Conservation (phyloP, 148 eudicot genomes). For the Vaccinium corymbosum region DNA sequence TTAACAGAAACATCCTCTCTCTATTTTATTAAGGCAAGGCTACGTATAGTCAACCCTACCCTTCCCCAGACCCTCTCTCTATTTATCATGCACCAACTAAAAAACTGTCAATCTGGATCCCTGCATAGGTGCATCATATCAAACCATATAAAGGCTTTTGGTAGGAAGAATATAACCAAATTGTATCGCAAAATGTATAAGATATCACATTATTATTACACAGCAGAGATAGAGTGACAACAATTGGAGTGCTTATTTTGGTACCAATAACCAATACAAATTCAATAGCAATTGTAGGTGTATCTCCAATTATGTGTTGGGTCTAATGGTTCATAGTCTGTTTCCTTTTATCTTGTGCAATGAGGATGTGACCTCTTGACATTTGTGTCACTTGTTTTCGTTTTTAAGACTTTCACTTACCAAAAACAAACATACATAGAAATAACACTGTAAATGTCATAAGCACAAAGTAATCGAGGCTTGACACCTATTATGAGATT, state of each 20-base stretch:
- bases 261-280: background rate
- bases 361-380: background rate
- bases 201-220: no score
- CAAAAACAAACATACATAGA: background rate
- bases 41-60: no score
- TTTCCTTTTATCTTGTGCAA: background rate
- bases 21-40: no score
- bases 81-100: constrained; percentile 85
- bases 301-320: background rate
- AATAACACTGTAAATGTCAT: background rate
- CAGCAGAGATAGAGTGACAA: background rate
- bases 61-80: no score
- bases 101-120: constrained; percentile 96
- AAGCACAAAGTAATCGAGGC: background rate
- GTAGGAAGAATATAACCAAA: background rate
- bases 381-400: background rate
- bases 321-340: background rate
- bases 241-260: background rate
- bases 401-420: background rate
- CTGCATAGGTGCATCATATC: constrained; percentile 33
- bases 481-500: background rate
- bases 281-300: background rate
- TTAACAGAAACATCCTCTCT: no score
- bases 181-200: background rate
- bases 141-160: background rate